Evolutionary conservation across 371 early-diverging fungal genomes (phyloP), one percentile per base, ranked within the genome.

Genomic region (Mycotypha africana): DNA sequence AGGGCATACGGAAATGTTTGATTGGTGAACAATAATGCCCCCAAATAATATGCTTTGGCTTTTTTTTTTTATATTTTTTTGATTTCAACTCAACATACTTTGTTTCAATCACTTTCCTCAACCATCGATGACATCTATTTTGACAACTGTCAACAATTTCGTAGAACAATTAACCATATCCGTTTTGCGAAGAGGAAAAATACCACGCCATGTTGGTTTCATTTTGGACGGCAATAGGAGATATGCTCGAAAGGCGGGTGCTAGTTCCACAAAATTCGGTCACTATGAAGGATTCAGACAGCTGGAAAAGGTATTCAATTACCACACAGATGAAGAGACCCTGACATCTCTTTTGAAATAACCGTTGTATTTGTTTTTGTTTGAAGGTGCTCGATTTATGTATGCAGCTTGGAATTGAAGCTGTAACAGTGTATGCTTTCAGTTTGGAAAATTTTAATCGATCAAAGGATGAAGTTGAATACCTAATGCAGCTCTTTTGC

Each of bases 161-260:
- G 21, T 58, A 14, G 48, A 58, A 41, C 50, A 55, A 40, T 45
- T 51, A 4, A 48, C 61, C 0, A 53, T 85, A 15, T 69, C 70
- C 9, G 61, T 81, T 0, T 47, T 85, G 4, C 67, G 70, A 17
- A 79, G 74, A 48, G 97, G 97, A 2, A 84, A 86, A 2, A 78
- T 97, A 17, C 99, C 99, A 2, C 64, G 77, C n/a, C 99, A 98
- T 65, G 76, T 98, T 9, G 99, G 89, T 1, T 95, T 99, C 61
- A 92, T 99, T 43, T 89, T 98, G 82, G 99, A 99, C 64, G 99
- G 99, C 8, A 99, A 99, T 76, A 75, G 99, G 47, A 83, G 99
- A 28, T 99, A 78, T 64, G 95, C 90, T 21, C 78, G 76, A 49
- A 79, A 78, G 35, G 53, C 58, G 6, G 75, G 85, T 17, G 72